Evolutionary conservation across 805 yeast genomes (phyloP).

Genomic region (Kazachstania martiniae): DNA sequence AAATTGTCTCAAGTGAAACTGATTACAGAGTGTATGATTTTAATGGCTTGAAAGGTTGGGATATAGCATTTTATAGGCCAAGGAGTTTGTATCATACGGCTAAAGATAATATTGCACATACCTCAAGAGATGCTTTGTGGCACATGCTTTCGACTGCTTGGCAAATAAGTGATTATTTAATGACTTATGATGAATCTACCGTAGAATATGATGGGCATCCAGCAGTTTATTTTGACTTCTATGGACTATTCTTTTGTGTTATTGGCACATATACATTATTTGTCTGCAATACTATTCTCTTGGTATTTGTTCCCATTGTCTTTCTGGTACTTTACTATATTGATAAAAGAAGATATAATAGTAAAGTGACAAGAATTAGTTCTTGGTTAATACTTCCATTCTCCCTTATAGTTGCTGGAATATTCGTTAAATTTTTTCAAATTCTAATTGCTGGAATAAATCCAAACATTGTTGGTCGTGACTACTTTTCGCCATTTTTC

Average conservation of each 20-base stretch:
- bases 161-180: constrained; percentile 43
- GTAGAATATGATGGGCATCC: constrained; percentile 22
- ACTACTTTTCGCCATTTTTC: constrained; percentile 39
- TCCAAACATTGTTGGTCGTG: constrained; percentile 42
- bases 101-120: constrained; percentile 55
- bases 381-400: constrained; percentile 49
- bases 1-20: constrained; percentile 68
- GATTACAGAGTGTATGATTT: constrained; percentile 66
- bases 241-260: constrained; percentile 46
- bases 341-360: constrained; percentile 35
- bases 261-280: constrained; percentile 41
- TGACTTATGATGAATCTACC: constrained; percentile 24
- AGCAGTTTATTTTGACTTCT: constrained; percentile 57
- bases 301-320: constrained; percentile 46
- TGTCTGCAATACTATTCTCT: constrained; percentile 39
- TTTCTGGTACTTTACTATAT: constrained; percentile 39
- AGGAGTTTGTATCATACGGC: constrained; percentile 75
- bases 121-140: constrained; percentile 62
- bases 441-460: constrained; percentile 33
- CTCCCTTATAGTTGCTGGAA: constrained; percentile 37
- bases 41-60: constrained; percentile 72
- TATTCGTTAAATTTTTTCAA: constrained; percentile 29
- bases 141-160: constrained; percentile 71
- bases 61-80: constrained; percentile 81
- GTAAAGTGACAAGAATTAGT: constrained; percentile 34